Conservation (phyloP, 495 filamentous ascomycete genomes). For the Alectoria sarmentosa region DNA sequence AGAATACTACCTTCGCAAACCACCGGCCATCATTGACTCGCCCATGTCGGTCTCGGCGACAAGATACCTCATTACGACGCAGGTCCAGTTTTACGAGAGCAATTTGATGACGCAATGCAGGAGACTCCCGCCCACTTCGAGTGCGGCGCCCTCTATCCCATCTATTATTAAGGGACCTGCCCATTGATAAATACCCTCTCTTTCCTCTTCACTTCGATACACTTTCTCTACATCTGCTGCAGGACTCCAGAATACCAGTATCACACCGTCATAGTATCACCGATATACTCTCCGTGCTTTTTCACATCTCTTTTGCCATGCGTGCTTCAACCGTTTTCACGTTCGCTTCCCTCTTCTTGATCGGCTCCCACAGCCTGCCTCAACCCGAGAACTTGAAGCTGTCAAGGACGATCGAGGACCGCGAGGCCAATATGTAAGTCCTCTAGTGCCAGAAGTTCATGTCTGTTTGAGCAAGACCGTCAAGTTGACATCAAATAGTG, state of each 20-base stretch:
- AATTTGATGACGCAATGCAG: background rate
- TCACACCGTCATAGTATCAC: background rate
- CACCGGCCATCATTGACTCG: background rate
- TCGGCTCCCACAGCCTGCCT: conserved; percentile 4
- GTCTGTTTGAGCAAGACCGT: background rate
- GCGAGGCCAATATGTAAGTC: background rate
- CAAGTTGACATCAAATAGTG: background rate
- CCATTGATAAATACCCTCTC: background rate
- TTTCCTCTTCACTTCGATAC: background rate
- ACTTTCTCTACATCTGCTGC: background rate
- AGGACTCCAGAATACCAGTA: background rate
- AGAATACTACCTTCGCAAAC: background rate
- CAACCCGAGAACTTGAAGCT: background rate
- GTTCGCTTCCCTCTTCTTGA: background rate
- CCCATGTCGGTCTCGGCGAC: background rate
- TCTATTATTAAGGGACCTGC: background rate
- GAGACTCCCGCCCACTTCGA: background rate
- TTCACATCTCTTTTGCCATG: background rate
- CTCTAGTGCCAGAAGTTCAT: background rate
- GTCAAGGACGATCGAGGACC: background rate
- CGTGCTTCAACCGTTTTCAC: background rate
- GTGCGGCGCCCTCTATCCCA: background rate
- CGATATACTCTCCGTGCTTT: background rate
- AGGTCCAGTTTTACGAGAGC: background rate
- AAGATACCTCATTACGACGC: background rate